phyloP scores from a whole-genome alignment of 345 rosid genomes.

The Anacardium occidentale region DNA sequence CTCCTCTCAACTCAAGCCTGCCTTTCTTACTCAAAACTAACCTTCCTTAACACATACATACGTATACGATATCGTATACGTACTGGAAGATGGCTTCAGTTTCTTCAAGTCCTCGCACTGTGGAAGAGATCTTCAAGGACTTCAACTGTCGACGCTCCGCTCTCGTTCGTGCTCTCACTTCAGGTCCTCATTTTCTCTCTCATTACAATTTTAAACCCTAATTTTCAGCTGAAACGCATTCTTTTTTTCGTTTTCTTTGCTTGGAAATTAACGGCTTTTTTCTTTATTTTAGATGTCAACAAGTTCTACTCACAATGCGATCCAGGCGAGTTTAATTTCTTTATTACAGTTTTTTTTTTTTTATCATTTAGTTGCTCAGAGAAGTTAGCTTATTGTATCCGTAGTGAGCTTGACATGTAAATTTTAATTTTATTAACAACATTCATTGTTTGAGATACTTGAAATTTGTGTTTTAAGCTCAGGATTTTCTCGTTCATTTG shows the following conservation, averaged over 20 bases:
- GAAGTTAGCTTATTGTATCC: background rate
- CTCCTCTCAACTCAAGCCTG: background rate
- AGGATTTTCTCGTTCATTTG: background rate
- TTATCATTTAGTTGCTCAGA: background rate
- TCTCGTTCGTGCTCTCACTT: conserved; percentile 43
- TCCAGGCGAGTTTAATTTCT: conserved; percentile 32
- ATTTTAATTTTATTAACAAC: background rate
- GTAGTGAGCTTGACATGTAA: background rate
- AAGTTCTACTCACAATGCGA: conserved; percentile 37
- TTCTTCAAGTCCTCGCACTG: conserved; percentile 63
- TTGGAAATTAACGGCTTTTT: background rate
- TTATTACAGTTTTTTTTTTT: background rate
- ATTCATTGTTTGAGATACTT: background rate
- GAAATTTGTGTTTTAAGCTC: background rate
- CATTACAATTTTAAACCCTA: conserved; percentile 10
- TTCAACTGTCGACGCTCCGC: conserved; percentile 42
- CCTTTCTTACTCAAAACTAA: background rate
- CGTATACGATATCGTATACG: too few relatives aligned
- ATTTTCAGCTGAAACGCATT: background rate
- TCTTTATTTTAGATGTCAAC: conserved; percentile 33
- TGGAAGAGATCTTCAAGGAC: conserved; percentile 84
- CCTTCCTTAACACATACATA: too few relatives aligned
- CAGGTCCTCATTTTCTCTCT: conserved; percentile 22
- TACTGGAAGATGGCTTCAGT: conserved; percentile 29
- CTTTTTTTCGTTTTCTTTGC: background rate